Base-by-base conservation (phyloP, 306 rosid genomes). In the Begonia loranthoides region DNA sequence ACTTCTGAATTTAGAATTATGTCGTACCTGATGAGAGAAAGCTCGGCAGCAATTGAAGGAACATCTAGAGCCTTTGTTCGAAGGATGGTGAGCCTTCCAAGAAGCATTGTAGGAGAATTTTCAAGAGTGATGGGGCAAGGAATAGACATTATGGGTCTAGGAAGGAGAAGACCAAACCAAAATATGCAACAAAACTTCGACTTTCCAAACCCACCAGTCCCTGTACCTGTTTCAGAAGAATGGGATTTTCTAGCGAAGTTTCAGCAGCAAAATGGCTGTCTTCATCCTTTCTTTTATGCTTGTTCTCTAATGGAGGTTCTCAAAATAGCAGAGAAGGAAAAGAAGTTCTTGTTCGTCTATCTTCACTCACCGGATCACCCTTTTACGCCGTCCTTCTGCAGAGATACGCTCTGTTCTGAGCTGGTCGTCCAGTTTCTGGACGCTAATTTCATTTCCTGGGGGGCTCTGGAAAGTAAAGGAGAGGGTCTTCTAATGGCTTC, bases 361-460 rank as follows among this genome's bases (percentile, higher is more conserved):
- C 79, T 88, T 1, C 96, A 88, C 58, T 81, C 88, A 2, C 84
- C 75, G 3, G 82, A 84, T 39, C 81, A 76, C 71, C 88, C 86
- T 45, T 81, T 74, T 53, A 69, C 86, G 4, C 68, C 62, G 15
- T 58, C 56, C 12, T 84, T 84, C 72, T 81, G 96, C 51, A 72
- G 63, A 61, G 88, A 70, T 21, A 79, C 94, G 1, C 53, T 81
- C 36, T 69, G 87, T 63, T 76, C 87, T 0, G 89, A 84, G 60
- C 60, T 75, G 0, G 88, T 73, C 19, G 77, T 59, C 9, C 79
- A 84, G 66, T 81, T 73, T 69, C 93, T 88, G 55, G 93, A 81
- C 41, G 82, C 87, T 48, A 88, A 88, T 45, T 84, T 87, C 65
- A 75, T 75, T 50, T 81, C 74, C 47, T 81, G 97, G 93, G 93